phyloP scores from a whole-genome alignment of 1,139 yeast genomes.

The Pneumocystis oryctolagi region DNA sequence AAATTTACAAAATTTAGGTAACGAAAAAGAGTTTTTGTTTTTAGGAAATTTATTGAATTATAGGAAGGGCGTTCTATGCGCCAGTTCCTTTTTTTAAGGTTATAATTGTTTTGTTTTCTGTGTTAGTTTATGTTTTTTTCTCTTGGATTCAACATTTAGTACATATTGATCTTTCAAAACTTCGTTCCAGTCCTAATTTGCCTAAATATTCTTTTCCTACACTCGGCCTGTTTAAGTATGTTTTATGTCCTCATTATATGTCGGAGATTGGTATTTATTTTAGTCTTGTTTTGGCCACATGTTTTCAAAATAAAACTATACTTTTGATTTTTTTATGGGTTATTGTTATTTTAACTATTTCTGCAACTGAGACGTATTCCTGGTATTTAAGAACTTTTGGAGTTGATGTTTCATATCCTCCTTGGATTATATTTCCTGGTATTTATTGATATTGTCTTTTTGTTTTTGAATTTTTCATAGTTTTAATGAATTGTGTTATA shows the following conservation, averaged over 20 bases:
- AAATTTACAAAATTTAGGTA: not conserved
- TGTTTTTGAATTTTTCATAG: not conserved
- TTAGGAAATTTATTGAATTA: not conserved
- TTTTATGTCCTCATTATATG: slow-evolving; percentile 67
- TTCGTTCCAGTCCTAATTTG: slow-evolving; percentile 19
- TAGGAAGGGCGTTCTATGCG: not conserved
- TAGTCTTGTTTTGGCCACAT: slow-evolving; percentile 21
- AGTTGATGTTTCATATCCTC: slow-evolving; percentile 2
- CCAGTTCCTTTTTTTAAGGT: not conserved
- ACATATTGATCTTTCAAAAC: slow-evolving; percentile 45
- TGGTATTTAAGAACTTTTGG: slow-evolving; percentile 6
- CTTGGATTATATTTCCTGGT: slow-evolving; percentile 8
- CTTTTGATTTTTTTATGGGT: slow-evolving; percentile 9
- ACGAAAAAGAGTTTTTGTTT: not conserved
- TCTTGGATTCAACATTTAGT: slow-evolving; percentile 43
- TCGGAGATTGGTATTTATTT: slow-evolving; percentile 58
- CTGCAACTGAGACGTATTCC: slow-evolving; percentile 6
- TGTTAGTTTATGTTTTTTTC: slow-evolving; percentile 28
- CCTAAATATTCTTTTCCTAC: slow-evolving; percentile 55
- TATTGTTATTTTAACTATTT: slow-evolving; percentile 3
- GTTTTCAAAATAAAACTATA: slow-evolving; percentile 1
- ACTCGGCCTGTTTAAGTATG: slow-evolving; percentile 34
- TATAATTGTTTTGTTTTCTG: slow-evolving; percentile 9
- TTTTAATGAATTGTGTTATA: not conserved
- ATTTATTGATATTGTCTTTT: slow-evolving; percentile 1